Conservation (phyloP, 108 stramenopile genomes). For the Pseudonitzschia pungens region DNA sequence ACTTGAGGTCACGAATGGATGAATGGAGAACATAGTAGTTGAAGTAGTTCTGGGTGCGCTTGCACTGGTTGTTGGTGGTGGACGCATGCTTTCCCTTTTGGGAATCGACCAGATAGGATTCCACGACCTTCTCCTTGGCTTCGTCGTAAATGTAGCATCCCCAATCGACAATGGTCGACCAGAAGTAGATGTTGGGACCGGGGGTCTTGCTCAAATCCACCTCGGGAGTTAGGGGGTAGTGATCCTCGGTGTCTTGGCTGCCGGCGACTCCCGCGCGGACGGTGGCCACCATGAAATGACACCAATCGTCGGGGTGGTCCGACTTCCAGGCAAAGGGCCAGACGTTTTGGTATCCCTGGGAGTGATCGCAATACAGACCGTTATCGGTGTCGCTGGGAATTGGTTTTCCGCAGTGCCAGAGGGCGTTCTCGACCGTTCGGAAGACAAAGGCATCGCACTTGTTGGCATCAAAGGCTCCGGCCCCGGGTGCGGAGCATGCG, state of each 20-base stretch:
- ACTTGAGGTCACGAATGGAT: not conserved
- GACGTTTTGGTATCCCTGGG: not conserved
- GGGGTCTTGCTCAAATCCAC: not conserved
- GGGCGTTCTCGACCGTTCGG: slow-evolving; percentile 2
- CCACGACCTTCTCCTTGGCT: not conserved
- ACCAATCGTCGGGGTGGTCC: slow-evolving; percentile 7
- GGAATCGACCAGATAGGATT: slow-evolving; percentile 4
- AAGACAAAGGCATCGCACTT: slow-evolving; percentile 4
- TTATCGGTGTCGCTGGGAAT: not conserved
- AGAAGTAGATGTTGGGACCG: slow-evolving; percentile 2
- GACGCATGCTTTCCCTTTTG: not conserved
- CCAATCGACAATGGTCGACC: not conserved
- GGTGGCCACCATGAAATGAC: not conserved
- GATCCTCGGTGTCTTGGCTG: not conserved
- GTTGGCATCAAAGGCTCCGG: not conserved
- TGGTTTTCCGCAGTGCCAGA: slow-evolving; percentile 6
- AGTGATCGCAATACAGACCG: slow-evolving; percentile 9
- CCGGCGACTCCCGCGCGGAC: not conserved
- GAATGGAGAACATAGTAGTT: not conserved
- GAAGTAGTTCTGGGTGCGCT: not conserved
- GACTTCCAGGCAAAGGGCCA: slow-evolving; percentile 4
- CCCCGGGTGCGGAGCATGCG: not conserved
- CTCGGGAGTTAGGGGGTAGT: not conserved
- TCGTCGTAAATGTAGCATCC: slow-evolving; percentile 6
- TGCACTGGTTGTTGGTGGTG: not conserved